These are phyloP conservation scores for Stachybotrys elegans DNA, from an alignment of 2,329 filamentous ascomycete species.

Conservation along the genomic window DNA sequence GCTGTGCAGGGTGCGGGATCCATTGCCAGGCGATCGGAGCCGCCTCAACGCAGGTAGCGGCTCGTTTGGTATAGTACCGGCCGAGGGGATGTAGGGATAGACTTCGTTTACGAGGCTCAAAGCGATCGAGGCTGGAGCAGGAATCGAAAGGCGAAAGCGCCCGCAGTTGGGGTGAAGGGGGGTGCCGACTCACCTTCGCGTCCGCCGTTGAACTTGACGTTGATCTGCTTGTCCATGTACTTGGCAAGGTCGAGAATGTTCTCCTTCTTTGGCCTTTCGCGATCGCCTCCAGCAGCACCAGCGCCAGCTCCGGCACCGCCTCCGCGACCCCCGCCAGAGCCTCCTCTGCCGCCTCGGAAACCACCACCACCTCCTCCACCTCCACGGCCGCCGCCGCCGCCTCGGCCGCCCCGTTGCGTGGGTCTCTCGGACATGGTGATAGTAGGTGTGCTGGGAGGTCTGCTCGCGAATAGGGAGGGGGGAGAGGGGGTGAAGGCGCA, in stretches of 20 bases:
- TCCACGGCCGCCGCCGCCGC: conserved; percentile 38
- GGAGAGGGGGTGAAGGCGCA: conserved; percentile 8
- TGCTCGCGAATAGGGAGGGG: conserved; percentile 6
- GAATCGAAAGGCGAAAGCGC: too few relatives aligned
- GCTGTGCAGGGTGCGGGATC: too few relatives aligned
- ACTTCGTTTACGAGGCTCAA: too few relatives aligned
- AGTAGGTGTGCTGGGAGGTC: conserved; percentile 10
- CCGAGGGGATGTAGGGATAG: too few relatives aligned
- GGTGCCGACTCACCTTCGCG: conserved; percentile 69
- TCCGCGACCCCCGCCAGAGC: conserved; percentile 40
- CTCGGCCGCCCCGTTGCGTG: conserved; percentile 42
- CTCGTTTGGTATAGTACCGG: too few relatives aligned
- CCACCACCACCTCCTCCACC: conserved; percentile 33
- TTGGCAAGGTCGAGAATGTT: conserved; percentile 94
- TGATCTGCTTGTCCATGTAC: conserved; percentile 96
- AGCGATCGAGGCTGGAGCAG: too few relatives aligned
- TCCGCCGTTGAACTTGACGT: conserved; percentile 94
- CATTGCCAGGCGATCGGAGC: too few relatives aligned
- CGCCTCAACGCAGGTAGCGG: too few relatives aligned
- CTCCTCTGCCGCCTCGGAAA: conserved; percentile 37
- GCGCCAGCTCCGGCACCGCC: conserved; percentile 36
- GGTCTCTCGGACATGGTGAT: conserved; percentile 46
- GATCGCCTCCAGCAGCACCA: conserved; percentile 37
- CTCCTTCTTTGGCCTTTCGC: conserved; percentile 91
- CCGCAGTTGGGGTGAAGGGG: too few relatives aligned